Base-by-base conservation (phyloP, 1,284 basidiomycete genomes). In the Cryptococcus amylolentus region DNA sequence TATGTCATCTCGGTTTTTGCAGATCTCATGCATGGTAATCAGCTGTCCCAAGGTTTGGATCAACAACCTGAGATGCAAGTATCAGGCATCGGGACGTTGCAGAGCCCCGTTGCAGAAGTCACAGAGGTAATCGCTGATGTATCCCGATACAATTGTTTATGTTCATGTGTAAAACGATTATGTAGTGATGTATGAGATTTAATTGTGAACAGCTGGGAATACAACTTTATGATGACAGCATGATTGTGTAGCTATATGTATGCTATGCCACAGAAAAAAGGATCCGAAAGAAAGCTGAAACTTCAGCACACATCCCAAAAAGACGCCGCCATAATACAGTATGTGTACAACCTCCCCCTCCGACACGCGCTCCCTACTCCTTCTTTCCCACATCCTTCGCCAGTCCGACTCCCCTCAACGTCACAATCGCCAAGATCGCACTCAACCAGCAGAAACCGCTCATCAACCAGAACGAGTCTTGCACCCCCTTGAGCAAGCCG, bases 401-500 rank as follows among this genome's bases (percentile, higher is more conserved):
- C 23, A 64, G 49, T 3, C 58, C 50, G 2, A 62, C 58, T 26
- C 56, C 59, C 41, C 62, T 41, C 20, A 66, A 45, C 2, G 60
- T 55, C 8, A 62, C 26, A 20, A 42, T 41, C 27, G 57, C 55
- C 20, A 64, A 40, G n/a, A 62, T 23, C 23, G 54, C 44, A 12
- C 50, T 56, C 40, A 42, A 10, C 55, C 56, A 64, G 3, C 63
- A 62, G 38, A 62, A 69, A 2, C 60, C 68, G 20, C 57, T 51
- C 44, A 60, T 55, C 51, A 64, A 58, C 55, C 64, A 64, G 45
- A 70, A 70, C 1, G 65, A 56, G 40, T 56, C 56, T 18, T 58
- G 49, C 10, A 70, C 48, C 14, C 65, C 68, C 2, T 42, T 56
- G 23, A 61, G 51, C 26, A 65, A 40, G 27, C 56, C 61, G 4